phyloP scores from a whole-genome alignment of 176 grass and related monocot species.

The Dendrocalamus sinicus region DNA sequence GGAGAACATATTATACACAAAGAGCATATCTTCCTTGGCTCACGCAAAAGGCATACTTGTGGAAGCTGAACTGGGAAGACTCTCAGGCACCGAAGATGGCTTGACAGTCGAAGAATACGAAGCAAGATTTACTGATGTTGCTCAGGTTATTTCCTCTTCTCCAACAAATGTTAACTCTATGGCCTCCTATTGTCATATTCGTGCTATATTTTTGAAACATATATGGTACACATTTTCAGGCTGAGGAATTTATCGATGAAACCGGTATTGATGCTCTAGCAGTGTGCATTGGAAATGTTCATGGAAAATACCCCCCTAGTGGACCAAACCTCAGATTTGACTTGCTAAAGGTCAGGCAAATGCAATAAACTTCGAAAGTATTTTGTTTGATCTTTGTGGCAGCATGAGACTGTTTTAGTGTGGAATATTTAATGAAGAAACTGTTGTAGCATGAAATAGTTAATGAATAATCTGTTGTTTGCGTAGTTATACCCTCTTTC shows the following conservation, averaged over 20 bases:
- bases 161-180: slow-evolving; percentile 20
- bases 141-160: slow-evolving; percentile 64
- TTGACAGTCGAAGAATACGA: slow-evolving; percentile 88
- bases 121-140: slow-evolving; percentile 78
- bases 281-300: slow-evolving; percentile 96
- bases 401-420: background rate
- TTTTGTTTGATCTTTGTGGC: background rate
- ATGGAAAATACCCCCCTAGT: slow-evolving; percentile 81
- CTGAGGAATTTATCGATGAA: slow-evolving; percentile 80
- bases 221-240: slow-evolving; percentile 61
- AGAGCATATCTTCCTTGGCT: slow-evolving; percentile 68
- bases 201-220: slow-evolving; percentile 31
- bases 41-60: slow-evolving; percentile 71
- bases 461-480: background rate
- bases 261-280: slow-evolving; percentile 83
- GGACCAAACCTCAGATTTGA: slow-evolving; percentile 81
- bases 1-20: slow-evolving; percentile 75
- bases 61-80: slow-evolving; percentile 93
- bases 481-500: background rate
- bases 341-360: slow-evolving; percentile 80
- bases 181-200: slow-evolving; percentile 35
- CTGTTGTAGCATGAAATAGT: background rate
- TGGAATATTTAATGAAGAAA: background rate
- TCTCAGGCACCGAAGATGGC: slow-evolving; percentile 92
- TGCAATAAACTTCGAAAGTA: slow-evolving; percentile 14